Base-by-base conservation (phyloP, 2,329 filamentous ascomycete genomes). In the Chrysosporium keratinophilum region DNA sequence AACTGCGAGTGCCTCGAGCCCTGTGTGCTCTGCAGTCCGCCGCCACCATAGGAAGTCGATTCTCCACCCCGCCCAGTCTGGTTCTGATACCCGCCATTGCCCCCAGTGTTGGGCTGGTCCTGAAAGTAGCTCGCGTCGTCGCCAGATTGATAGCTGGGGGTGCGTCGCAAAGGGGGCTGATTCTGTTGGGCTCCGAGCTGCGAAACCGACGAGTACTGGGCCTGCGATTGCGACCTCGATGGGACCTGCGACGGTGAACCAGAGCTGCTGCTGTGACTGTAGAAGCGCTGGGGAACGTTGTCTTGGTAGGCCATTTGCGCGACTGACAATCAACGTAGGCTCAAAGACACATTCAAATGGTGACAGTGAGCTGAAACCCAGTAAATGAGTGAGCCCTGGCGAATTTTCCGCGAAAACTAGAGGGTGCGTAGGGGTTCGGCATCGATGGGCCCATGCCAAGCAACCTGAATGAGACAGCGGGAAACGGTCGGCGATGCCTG, bases 131-230 rank as follows among this genome's bases (percentile, higher is more conserved):
- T 70, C 46, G 76, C 74, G 66, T 91, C 86, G 67, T 93, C 87
- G 59, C 84, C 86, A 60, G 78, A 81, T 67, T 88, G 83, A 73
- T 87, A 89, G 73, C 85, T 91, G 47, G 80, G 78, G 59, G 81
- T 78, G 60, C 85, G 77, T 56, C 71, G 71, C 58, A 74, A 66
- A 43, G 69, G 63, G 55, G 67, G 67, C 48, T 70, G 67, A 52
- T 64, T 69, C 54, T 71, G 71, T 55, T 69, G 70, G 48, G 69
- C 64, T 58, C 66, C 66, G 28, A 56, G 67, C 50, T 70, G 67
- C 54, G 71, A 73, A 41, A 70, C 65, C 58, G 62, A 68, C 57
- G 59, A 72, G 68, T 62, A 76, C 72, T 59, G 53, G 46, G 56
- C 57, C 34, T 59, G 58, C 11, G 51, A 54, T 23, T 45, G 50